A percentile compares a stretch with the other conserved stretches of the same genome.
Conservation (phyloP, 768 basidiomycete genomes). For the Tulasnella calospora region DNA sequence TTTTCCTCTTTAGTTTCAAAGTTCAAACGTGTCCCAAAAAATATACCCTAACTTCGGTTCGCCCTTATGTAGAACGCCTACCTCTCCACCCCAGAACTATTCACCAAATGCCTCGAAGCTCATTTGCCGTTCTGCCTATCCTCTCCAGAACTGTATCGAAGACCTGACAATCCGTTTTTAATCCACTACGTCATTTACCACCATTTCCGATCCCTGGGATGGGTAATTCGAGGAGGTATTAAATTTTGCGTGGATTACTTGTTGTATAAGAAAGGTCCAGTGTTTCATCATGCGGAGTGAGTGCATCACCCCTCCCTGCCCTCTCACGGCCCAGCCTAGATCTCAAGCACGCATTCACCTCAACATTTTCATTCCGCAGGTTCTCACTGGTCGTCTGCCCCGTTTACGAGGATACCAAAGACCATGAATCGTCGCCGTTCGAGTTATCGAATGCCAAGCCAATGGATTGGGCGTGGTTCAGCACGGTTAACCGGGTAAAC, state of each 20-base stretch:
- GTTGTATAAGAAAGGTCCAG: constrained; percentile 89
- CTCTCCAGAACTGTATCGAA: constrained; percentile 35
- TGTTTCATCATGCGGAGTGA: constrained; percentile 93
- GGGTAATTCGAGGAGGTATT: constrained; percentile 93
- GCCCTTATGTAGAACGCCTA: constrained; percentile 56
- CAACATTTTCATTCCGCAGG: constrained; percentile 41
- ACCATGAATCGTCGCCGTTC: constrained; percentile 61
- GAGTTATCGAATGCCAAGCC: constrained; percentile 61
- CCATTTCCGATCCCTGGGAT: constrained; percentile 92
- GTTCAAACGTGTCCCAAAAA: constrained; percentile 44
- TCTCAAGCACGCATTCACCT: neutral
- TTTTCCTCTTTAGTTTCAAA: neutral
- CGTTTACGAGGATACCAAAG: constrained; percentile 76
- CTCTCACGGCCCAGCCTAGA: neutral
- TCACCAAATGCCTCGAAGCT: constrained; percentile 37
- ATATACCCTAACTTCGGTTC: constrained; percentile 57
- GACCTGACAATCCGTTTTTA: constrained; percentile 87
- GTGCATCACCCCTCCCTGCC: constrained; percentile 34
- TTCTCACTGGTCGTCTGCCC: constrained; percentile 90
- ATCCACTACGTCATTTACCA: constrained; percentile 88
- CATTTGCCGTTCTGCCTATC: constrained; percentile 29
- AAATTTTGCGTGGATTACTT: constrained; percentile 97
- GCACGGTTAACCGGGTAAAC: constrained; percentile 94
- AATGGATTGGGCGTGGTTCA: constrained; percentile 92
- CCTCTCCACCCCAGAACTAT: constrained; percentile 33